Evolutionary conservation across 176 grass and related monocot species (phyloP).

Genomic region (Tillandsia fasciculata): DNA sequence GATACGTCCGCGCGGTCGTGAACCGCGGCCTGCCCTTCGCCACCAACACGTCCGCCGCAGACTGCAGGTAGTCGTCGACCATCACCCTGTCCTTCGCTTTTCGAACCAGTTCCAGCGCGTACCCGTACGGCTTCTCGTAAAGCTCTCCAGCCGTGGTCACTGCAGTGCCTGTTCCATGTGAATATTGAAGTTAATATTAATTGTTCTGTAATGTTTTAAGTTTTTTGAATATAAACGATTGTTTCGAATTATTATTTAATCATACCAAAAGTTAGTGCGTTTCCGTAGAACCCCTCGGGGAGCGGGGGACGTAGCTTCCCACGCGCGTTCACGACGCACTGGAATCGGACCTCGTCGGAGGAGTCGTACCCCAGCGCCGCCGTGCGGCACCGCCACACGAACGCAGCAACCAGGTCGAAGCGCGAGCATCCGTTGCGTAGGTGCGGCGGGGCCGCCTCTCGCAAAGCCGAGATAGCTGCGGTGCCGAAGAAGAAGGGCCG

Average conservation of each 20-base stretch:
- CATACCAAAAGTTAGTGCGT: constrained; percentile 35
- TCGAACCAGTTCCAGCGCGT: constrained; percentile 23
- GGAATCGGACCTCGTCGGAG: constrained; percentile 22
- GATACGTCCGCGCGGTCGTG: not conserved
- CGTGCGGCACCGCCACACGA: constrained; percentile 28
- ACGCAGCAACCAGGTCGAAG: constrained; percentile 21
- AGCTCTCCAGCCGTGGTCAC: constrained; percentile 24
- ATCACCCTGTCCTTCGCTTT: constrained; percentile 19
- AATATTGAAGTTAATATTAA: too few species aligned
- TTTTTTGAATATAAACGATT: too few species aligned
- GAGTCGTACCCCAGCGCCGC: constrained; percentile 21
- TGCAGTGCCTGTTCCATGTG: not conserved
- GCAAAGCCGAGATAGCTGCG: constrained; percentile 4
- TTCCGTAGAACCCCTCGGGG: constrained; percentile 36
- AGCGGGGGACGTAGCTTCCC: constrained; percentile 17
- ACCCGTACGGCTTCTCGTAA: constrained; percentile 22
- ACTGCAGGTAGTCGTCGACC: constrained; percentile 24
- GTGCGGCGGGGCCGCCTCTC: not conserved
- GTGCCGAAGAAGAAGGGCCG: constrained; percentile 17
- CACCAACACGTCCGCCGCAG: constrained; percentile 11
- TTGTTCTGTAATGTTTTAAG: too few species aligned
- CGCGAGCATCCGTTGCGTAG: constrained; percentile 7
- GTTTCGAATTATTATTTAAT: not conserved
- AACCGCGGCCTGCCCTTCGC: not conserved
- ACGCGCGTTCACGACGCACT: constrained; percentile 30